Evolutionary conservation across 768 basidiomycete species (phyloP).

Genomic region (Pisolithus orientalis): DNA sequence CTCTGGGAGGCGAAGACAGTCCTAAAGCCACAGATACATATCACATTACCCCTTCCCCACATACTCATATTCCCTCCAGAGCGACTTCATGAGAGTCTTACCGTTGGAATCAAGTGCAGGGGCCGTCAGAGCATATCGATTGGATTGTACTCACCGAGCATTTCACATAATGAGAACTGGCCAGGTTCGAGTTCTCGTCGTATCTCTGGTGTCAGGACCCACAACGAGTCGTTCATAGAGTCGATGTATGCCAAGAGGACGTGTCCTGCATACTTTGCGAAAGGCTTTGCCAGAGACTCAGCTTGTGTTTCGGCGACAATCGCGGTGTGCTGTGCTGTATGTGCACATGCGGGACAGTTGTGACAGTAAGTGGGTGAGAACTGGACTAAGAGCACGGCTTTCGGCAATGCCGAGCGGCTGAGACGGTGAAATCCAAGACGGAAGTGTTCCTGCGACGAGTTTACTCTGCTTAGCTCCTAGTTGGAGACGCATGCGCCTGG

Average conservation of each 20-base stretch:
- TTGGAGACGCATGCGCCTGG: too few relatives aligned
- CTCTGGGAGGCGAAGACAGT: too few relatives aligned
- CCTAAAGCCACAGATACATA: too few relatives aligned
- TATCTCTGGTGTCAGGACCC: slow-evolving; percentile 48
- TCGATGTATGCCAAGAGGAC: slow-evolving; percentile 79
- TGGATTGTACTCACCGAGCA: slow-evolving; percentile 71
- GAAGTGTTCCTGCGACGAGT: too few relatives aligned
- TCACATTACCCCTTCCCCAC: slow-evolving; percentile 59
- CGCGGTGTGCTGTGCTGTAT: slow-evolving; percentile 11
- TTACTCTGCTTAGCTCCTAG: too few relatives aligned
- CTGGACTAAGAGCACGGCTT: slow-evolving; percentile 47
- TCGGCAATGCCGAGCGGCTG: too few relatives aligned
- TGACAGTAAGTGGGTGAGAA: slow-evolving; percentile 63
- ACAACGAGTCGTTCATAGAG: slow-evolving; percentile 72
- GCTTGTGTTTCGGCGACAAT: slow-evolving; percentile 37
- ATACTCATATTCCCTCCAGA: slow-evolving; percentile 89
- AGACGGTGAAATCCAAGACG: too few relatives aligned
- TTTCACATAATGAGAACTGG: slow-evolving; percentile 75
- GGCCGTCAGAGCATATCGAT: slow-evolving; percentile 79
- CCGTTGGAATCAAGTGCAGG: slow-evolving; percentile 62
- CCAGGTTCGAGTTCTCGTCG: slow-evolving; percentile 74
- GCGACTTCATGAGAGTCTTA: slow-evolving; percentile 61
- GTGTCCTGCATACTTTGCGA: slow-evolving; percentile 80
- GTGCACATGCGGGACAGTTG: slow-evolving; percentile 48
- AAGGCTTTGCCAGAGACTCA: slow-evolving; percentile 42